These are phyloP conservation scores for Akanthomyces lecanii DNA, from an alignment of 2,329 filamentous ascomycete species.

Conservation along the genomic window DNA sequence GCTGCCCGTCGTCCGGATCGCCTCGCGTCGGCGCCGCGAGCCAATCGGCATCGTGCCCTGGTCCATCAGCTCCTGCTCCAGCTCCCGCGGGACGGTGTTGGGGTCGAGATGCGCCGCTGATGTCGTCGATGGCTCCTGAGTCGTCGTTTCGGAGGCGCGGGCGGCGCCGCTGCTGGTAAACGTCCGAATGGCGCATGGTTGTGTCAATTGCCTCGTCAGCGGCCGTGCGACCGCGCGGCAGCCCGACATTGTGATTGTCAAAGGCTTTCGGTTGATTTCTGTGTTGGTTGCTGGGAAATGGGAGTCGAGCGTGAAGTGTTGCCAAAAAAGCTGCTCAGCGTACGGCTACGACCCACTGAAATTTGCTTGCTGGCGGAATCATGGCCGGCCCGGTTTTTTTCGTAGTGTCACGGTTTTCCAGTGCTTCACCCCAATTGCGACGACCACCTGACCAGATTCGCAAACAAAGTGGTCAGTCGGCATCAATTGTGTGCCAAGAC, in stretches of 20 bases:
- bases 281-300: constrained; percentile 10
- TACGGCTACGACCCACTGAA: constrained; percentile 27
- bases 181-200: constrained; percentile 34
- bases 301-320: constrained; percentile 8
- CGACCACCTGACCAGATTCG: not conserved
- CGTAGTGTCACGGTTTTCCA: constrained; percentile 26
- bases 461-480: not conserved
- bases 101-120: constrained; percentile 51
- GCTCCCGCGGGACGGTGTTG: constrained; percentile 57
- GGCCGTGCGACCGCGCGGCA: constrained; percentile 57
- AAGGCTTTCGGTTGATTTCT: not conserved
- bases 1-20: constrained; percentile 58
- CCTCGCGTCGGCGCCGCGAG: constrained; percentile 76
- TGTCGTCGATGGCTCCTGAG: constrained; percentile 8
- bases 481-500: not conserved
- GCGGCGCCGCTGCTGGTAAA: constrained; percentile 31
- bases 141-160: constrained; percentile 26
- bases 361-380: constrained; percentile 26
- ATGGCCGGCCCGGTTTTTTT: constrained; percentile 26
- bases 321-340: constrained; percentile 30
- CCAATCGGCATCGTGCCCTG: constrained; percentile 70
- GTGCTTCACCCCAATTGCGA: constrained; percentile 3
- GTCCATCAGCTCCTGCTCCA: constrained; percentile 63
- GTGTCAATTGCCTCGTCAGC: constrained; percentile 49
- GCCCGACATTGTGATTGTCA: constrained; percentile 47